Conservation (phyloP, 352 stramenopile species). For the Pilasporangium apinafurcum region DNA sequence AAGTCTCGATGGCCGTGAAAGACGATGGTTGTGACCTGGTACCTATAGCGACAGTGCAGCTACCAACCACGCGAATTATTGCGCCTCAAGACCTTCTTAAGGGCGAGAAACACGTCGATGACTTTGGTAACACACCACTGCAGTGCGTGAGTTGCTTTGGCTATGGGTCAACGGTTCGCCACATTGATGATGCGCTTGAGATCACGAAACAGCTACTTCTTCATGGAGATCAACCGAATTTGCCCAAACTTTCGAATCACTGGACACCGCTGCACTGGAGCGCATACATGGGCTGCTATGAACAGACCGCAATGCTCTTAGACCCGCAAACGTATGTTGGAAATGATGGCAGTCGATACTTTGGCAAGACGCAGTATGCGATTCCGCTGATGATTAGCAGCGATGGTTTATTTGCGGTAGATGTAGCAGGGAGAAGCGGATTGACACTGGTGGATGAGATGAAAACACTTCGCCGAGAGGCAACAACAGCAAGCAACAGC, state of each 20-base stretch:
- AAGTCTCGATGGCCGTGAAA: conserved; percentile 41
- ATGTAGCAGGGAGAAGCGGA: conserved; percentile 53
- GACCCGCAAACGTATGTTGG: conserved; percentile 17
- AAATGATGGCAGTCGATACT: not conserved
- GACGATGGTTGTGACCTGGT: conserved; percentile 24
- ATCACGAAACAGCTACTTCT: conserved; percentile 53
- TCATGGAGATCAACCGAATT: conserved; percentile 64
- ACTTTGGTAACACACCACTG: conserved; percentile 76
- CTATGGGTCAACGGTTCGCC: conserved; percentile 44
- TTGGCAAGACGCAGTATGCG: conserved; percentile 35
- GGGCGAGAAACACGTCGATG: conserved; percentile 40
- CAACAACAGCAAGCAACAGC: not conserved
- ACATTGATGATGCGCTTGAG: conserved; percentile 58
- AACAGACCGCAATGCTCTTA: conserved; percentile 47
- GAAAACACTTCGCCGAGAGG: conserved; percentile 8
- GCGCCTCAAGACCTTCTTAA: conserved; percentile 39
- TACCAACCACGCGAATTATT: conserved; percentile 30
- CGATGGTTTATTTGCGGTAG: conserved; percentile 53
- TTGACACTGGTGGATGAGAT: conserved; percentile 42
- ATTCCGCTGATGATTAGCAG: conserved; percentile 53
- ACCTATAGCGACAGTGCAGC: conserved; percentile 37
- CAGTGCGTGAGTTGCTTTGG: conserved; percentile 79
- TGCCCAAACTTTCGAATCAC: conserved; percentile 56
- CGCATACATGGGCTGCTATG: conserved; percentile 73
- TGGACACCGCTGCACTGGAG: conserved; percentile 74